Evolutionary conservation across 768 basidiomycete species (phyloP).

Genomic region (Leccinum incarnatum): DNA sequence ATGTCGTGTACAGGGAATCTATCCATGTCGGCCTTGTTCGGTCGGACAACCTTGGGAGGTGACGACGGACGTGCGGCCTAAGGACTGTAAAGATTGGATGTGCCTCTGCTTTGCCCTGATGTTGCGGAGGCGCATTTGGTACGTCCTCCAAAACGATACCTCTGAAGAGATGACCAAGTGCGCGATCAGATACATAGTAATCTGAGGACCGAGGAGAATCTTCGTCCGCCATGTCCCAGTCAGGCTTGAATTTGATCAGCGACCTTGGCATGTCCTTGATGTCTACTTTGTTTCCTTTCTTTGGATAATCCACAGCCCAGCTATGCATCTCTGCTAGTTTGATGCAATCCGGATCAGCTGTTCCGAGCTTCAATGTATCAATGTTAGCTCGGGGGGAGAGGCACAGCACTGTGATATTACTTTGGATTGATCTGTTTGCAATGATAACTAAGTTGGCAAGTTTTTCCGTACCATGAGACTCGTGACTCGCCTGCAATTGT

Average conservation of each 20-base stretch:
- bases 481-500: constrained; percentile 59
- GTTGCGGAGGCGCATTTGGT: constrained; percentile 15
- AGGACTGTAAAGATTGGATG: constrained; percentile 34
- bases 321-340: constrained; percentile 55
- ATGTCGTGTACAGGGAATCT: constrained; percentile 32
- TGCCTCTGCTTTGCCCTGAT: constrained; percentile 15
- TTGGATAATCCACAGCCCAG: constrained; percentile 78
- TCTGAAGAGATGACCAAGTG: constrained; percentile 72
- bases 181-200: constrained; percentile 69
- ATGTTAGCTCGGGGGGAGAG: constrained; percentile 3
- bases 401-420: constrained; percentile 33
- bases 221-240: constrained; percentile 71
- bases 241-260: constrained; percentile 69
- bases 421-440: constrained; percentile 61
- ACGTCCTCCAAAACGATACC: constrained; percentile 46
- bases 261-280: constrained; percentile 49
- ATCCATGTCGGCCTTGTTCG: constrained; percentile 8
- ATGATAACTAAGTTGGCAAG: background rate
- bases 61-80: constrained; percentile 18
- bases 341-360: constrained; percentile 54
- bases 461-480: background rate
- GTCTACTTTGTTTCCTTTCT: constrained; percentile 67
- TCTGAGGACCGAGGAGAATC: constrained; percentile 52
- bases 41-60: constrained; percentile 11
- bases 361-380: constrained; percentile 47